Conservation (phyloP, 2,329 filamentous ascomycete species). For the Fusarium fracticaudum region DNA sequence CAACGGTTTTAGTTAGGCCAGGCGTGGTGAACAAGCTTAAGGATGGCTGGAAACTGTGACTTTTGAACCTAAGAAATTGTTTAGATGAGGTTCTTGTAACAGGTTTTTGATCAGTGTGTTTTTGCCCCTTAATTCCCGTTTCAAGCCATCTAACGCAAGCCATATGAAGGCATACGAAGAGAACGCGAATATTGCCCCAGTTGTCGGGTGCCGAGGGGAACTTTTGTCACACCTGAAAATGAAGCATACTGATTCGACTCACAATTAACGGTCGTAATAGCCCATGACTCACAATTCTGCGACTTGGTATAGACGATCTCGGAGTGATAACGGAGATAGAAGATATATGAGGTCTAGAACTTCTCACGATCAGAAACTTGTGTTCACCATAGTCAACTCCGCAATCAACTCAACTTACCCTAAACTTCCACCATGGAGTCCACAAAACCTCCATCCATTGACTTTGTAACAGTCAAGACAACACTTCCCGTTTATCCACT, state of each 20-base stretch:
- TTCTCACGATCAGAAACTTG: background rate
- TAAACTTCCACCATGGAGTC: constrained; percentile 29
- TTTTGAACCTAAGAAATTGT: background rate
- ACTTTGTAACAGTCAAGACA: constrained; percentile 57
- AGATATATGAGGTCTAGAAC: background rate
- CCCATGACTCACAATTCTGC: constrained; percentile 4
- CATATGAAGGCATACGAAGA: background rate
- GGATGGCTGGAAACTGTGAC: background rate
- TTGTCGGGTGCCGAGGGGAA: background rate
- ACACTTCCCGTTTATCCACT: constrained; percentile 56
- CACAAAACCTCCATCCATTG: constrained; percentile 27
- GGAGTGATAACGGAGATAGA: background rate
- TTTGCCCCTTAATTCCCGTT: background rate
- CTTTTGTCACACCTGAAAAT: constrained; percentile 6
- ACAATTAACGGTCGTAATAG: background rate
- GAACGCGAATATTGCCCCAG: background rate
- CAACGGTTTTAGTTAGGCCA: background rate
- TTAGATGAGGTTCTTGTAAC: background rate
- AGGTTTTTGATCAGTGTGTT: background rate
- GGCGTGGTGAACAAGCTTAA: background rate
- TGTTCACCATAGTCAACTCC: background rate
- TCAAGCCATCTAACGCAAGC: background rate
- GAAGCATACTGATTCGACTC: background rate
- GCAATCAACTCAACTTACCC: constrained; percentile 1
- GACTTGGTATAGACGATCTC: background rate